phyloP scores from a whole-genome alignment of 1,284 basidiomycete genomes.

The Ustilago vetiveriae region DNA sequence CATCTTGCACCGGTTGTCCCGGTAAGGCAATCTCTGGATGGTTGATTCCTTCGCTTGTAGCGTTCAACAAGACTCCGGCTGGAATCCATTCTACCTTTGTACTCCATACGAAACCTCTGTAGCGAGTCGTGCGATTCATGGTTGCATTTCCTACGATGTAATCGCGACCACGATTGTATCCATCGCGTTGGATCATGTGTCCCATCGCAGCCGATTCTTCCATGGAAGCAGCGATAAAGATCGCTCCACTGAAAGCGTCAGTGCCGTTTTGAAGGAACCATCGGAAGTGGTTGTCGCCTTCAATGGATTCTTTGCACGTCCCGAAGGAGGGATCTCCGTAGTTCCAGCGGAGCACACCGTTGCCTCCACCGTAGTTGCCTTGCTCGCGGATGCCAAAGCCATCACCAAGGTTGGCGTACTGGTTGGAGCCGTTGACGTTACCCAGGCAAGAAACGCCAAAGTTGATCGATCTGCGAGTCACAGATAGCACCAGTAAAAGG shows the following conservation, averaged over 20 bases:
- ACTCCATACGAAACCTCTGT: conserved; percentile 47
- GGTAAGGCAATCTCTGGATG: conserved; percentile 72
- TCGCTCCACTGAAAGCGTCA: conserved; percentile 76
- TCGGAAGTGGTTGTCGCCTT: conserved; percentile 89
- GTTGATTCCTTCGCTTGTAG: conserved; percentile 75
- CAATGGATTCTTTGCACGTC: conserved; percentile 75
- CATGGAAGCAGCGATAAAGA: conserved; percentile 76
- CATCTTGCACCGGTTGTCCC: conserved; percentile 79
- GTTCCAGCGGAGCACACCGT: conserved; percentile 60
- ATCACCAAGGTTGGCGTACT: conserved; percentile 60
- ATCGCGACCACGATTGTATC: conserved; percentile 72
- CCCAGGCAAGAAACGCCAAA: conserved; percentile 66
- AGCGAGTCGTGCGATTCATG: conserved; percentile 30
- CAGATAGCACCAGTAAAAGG: not conserved
- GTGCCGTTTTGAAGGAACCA: conserved; percentile 85
- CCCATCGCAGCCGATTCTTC: conserved; percentile 48
- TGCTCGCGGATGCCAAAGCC: conserved; percentile 47
- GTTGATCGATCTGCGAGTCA: conserved; percentile 51
- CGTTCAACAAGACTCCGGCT: conserved; percentile 63
- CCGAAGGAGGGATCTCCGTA: conserved; percentile 52
- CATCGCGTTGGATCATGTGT: conserved; percentile 54
- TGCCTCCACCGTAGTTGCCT: conserved; percentile 54
- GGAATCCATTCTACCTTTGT: conserved; percentile 60
- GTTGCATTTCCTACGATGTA: conserved; percentile 71
- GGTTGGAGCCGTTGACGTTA: conserved; percentile 55